Evolutionary conservation across 345 rosid genomes (phyloP).

Genomic region (Citrus medica): DNA sequence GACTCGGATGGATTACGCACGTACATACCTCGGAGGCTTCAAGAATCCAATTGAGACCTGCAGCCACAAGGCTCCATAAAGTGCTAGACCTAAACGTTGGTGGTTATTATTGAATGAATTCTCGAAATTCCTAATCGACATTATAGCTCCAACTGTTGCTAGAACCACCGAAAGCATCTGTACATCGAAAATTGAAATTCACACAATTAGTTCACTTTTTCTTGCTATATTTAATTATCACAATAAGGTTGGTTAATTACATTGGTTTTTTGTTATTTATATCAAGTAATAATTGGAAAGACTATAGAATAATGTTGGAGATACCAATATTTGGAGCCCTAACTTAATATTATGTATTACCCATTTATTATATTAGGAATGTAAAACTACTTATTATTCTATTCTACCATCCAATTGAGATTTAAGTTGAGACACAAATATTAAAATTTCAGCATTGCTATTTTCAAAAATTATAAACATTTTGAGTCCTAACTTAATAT

Average conservation of each 20-base stretch:
- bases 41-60: conserved; percentile 53
- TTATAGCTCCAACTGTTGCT: conserved; percentile 56
- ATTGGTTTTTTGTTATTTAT: neutral
- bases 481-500: too few species aligned
- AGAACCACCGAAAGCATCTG: conserved; percentile 47
- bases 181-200: neutral
- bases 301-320: too few species aligned
- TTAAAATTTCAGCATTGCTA: too few species aligned
- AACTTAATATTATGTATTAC: too few species aligned
- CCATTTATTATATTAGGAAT: too few species aligned
- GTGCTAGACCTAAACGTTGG: conserved; percentile 56
- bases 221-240: neutral
- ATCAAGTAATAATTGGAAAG: neutral
- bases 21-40: conserved; percentile 39
- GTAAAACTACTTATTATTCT: too few species aligned
- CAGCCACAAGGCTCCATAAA: conserved; percentile 54
- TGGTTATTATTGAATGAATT: conserved; percentile 62
- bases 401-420: too few species aligned
- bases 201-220: neutral
- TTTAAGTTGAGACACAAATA: too few species aligned
- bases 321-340: too few species aligned
- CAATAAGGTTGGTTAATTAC: neutral
- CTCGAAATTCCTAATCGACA: conserved; percentile 54
- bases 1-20: too few species aligned
- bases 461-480: too few species aligned